phyloP scores from a whole-genome alignment of 2,329 filamentous ascomycete species.

The Xylaria sp. region DNA sequence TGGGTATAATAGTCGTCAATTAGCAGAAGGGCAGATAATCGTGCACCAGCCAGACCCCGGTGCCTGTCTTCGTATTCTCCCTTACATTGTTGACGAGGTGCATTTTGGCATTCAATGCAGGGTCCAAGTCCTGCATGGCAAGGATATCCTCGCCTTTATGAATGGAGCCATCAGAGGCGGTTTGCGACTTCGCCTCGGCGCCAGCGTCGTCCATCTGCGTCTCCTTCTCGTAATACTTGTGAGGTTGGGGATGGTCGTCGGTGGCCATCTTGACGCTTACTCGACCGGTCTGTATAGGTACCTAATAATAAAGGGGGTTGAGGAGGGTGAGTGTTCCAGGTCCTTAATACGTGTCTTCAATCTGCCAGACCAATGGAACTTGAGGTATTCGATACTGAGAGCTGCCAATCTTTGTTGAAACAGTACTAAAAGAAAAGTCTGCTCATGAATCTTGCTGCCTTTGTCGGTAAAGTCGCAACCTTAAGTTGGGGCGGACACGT shows the following conservation, averaged over 20 bases:
- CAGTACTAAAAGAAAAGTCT: background rate
- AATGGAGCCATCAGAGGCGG: conserved; percentile 13
- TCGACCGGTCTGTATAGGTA: background rate
- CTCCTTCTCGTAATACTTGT: conserved; percentile 6
- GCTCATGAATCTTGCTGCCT: background rate
- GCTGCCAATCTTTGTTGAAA: background rate
- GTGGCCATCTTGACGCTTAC: conserved; percentile 15
- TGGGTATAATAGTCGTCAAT: conserved; percentile 11
- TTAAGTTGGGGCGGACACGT: background rate
- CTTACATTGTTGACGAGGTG: conserved; percentile 73
- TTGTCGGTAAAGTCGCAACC: background rate
- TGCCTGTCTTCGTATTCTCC: conserved; percentile 8
- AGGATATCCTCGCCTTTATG: conserved; percentile 61
- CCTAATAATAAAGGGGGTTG: background rate
- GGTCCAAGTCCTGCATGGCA: conserved; percentile 66
- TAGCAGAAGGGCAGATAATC: conserved; percentile 5
- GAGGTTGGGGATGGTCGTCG: background rate
- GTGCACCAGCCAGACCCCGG: too few relatives aligned
- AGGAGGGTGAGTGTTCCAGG: too few relatives aligned
- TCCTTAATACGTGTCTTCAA: background rate
- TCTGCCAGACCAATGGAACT: background rate
- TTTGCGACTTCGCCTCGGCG: conserved; percentile 13
- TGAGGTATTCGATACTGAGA: background rate
- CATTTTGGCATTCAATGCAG: conserved; percentile 73
- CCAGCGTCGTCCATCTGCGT: background rate